Conservation (phyloP, 2,329 filamentous ascomycete species). For the Talaromyces rugulosus region DNA sequence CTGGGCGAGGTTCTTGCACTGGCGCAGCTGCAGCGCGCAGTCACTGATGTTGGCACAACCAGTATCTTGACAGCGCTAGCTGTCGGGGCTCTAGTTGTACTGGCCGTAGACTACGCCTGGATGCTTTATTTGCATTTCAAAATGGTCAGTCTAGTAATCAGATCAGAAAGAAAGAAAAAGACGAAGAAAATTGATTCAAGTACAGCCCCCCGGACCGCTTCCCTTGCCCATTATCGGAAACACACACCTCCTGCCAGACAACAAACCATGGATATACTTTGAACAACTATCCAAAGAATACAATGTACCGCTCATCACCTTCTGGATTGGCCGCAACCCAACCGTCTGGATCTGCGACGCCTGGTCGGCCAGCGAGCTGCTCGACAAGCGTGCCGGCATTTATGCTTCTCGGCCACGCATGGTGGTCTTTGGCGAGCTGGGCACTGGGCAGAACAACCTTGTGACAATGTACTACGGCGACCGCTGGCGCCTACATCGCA, state of each 20-base stretch:
- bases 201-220: slow-evolving; percentile 51
- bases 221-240: slow-evolving; percentile 54
- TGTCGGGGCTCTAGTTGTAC: slow-evolving; percentile 7
- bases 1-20: slow-evolving; percentile 8
- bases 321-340: slow-evolving; percentile 49
- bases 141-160: slow-evolving; percentile 17
- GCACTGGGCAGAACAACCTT: slow-evolving; percentile 9
- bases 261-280: slow-evolving; percentile 57
- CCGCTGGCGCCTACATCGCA: slow-evolving; percentile 41
- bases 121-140: slow-evolving; percentile 23
- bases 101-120: slow-evolving; percentile 20
- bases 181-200: background rate
- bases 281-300: slow-evolving; percentile 50
- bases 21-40: slow-evolving; percentile 9
- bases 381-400: slow-evolving; percentile 30
- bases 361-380: slow-evolving; percentile 27
- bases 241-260: slow-evolving; percentile 51
- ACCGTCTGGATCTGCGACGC: slow-evolving; percentile 27
- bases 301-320: slow-evolving; percentile 49
- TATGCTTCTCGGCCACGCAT: slow-evolving; percentile 31
- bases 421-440: slow-evolving; percentile 25
- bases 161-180: too few relatives aligned
- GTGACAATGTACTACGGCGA: slow-evolving; percentile 22
- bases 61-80: slow-evolving; percentile 4
- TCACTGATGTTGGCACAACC: slow-evolving; percentile 2